Percentiles rank a stretch among this genome's conserved stretches.
These are phyloP conservation scores for Termitomyces sp. DNA, from an alignment of 1,284 basidiomycete genomes.

Conservation along the genomic window DNA sequence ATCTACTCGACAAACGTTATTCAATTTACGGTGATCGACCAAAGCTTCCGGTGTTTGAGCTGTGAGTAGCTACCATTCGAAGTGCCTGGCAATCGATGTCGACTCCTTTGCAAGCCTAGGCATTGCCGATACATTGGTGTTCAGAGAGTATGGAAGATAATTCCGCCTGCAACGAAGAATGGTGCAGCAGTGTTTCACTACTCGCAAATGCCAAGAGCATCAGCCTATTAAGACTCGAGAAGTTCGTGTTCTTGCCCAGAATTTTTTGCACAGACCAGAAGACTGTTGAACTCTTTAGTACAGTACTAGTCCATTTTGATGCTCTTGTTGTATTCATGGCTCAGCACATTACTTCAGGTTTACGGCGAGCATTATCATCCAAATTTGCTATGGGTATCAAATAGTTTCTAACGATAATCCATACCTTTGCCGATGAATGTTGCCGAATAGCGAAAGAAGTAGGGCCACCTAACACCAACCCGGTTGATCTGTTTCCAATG, in stretches of 20 bases:
- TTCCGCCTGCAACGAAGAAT: slow-evolving; percentile 20
- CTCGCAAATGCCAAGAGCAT: slow-evolving; percentile 14
- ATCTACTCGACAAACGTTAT: slow-evolving; percentile 22
- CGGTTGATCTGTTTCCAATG: slow-evolving; percentile 22
- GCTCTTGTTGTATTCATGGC: background rate
- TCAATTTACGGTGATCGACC: slow-evolving; percentile 22
- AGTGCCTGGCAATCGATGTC: background rate
- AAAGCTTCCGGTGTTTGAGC: slow-evolving; percentile 13
- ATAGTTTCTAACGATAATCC: slow-evolving; percentile 19
- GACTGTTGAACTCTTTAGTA: slow-evolving; percentile 4
- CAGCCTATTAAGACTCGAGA: slow-evolving; percentile 15
- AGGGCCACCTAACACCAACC: slow-evolving; percentile 21
- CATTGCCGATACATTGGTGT: slow-evolving; percentile 1
- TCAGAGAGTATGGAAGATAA: slow-evolving; percentile 16
- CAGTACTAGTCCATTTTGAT: slow-evolving; percentile 11
- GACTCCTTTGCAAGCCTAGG: background rate
- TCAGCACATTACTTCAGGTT: background rate
- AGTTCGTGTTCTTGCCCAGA: slow-evolving; percentile 16
- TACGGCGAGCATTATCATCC: background rate
- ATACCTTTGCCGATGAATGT: slow-evolving; percentile 16
- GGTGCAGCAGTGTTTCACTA: slow-evolving; percentile 19
- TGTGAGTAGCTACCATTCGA: slow-evolving; percentile 4
- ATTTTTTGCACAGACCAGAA: slow-evolving; percentile 14
- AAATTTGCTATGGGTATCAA: slow-evolving; percentile 23
- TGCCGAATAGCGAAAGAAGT: slow-evolving; percentile 13